Evolutionary conservation across 495 filamentous ascomycete genomes (phyloP), one percentile per base, ranked within the genome.

Genomic region (Usnea hakonensis): DNA sequence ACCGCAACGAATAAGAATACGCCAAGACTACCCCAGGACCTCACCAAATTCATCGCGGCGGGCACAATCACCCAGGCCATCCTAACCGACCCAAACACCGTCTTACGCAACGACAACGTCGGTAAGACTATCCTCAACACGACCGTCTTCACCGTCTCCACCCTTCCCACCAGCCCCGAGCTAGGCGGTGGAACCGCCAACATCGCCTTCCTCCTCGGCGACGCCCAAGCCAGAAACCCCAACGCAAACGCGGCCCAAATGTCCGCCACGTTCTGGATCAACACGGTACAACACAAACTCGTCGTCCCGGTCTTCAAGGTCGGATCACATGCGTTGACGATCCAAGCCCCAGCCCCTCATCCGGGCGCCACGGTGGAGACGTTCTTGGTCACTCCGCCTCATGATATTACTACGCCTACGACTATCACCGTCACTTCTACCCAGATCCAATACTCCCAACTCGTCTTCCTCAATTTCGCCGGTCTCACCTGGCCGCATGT

Each of bases 1-100:
- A 65, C 48, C 5, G 70, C 65, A 4, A 11, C 30, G 43, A 61
- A 64, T n/a, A 41, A 33, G 0, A 57, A 65, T 38, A 68, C 69
- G 28, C 53, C 67, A 28, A 41, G 71, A 32, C 21, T 73, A 1
- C 71, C 71, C 21, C 71, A 73, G 56, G 67, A 70, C 57, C 65
- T 70, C 35, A 64, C 35, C 21, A 62, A 66, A 21, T 71, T 69
- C 59, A 70, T 69, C 53, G 64, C 60, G 17, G 65, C 50, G 8
- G 67, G 67, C n/a, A 72, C 70, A 5, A 71, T 72, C 58, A 72
- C 67, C 13, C 63, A 70, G 54, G 69, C 40, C 43, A 69, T 71
- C 26, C 30, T 72, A 0, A 44, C 36, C 17, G 62, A 72, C 57
- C 69, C 69, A 3, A 69, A 70, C 54, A 57, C 50, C 11, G 65